Evolutionary conservation across 495 filamentous ascomycete genomes (phyloP).

Genomic region (Evernia prunastri): DNA sequence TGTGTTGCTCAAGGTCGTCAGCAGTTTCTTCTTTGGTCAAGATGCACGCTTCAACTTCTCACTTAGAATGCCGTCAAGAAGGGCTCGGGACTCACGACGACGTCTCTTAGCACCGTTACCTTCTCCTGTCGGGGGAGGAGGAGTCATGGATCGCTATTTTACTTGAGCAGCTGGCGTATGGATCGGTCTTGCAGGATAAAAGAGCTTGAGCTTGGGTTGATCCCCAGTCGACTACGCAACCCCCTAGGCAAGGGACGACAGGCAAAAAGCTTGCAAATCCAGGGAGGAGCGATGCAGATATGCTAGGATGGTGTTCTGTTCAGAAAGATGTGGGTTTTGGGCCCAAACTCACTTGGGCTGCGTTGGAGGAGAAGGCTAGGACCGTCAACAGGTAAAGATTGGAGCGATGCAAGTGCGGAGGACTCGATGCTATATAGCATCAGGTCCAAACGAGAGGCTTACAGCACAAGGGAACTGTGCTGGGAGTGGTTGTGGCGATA

Average conservation of each 20-base stretch:
- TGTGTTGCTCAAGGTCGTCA: neutral
- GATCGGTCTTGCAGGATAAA: neutral
- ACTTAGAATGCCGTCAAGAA: neutral
- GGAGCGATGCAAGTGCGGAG: neutral
- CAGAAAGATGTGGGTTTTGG: neutral
- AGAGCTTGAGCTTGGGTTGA: neutral
- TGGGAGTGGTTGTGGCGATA: neutral
- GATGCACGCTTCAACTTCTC: neutral
- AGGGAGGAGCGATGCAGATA: neutral
- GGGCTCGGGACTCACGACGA: constrained; percentile 2
- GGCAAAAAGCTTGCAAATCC: neutral
- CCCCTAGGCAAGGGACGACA: neutral
- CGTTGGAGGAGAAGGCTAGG: neutral
- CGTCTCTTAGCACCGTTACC: neutral
- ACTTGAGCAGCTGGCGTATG: neutral
- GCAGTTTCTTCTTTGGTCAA: neutral
- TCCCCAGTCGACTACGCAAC: neutral
- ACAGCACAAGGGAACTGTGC: neutral
- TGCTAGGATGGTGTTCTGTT: neutral
- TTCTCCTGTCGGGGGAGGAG: neutral
- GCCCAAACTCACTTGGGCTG: neutral
- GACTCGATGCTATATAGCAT: neutral
- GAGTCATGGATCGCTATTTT: neutral
- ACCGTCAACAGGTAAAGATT: neutral
- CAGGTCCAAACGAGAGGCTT: neutral